phyloP scores from a whole-genome alignment of 23 red algal species.

The Agarophyton chilense region DNA sequence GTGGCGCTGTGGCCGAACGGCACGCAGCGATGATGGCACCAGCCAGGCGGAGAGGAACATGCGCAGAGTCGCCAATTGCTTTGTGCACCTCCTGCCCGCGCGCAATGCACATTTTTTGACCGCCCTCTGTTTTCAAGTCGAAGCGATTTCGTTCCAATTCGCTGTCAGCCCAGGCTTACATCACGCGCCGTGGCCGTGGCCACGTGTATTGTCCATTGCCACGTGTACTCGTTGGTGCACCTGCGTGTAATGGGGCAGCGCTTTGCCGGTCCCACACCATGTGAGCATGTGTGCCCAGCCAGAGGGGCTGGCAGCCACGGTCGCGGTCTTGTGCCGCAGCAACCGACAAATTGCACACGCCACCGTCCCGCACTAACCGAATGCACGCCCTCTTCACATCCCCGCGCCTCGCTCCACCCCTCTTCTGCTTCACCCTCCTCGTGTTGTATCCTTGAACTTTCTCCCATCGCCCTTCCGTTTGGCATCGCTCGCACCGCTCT shows the following conservation, averaged over 20 bases:
- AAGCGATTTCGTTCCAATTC: too few relatives aligned
- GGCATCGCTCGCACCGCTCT: too few relatives aligned
- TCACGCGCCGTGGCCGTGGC: background rate
- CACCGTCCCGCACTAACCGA: background rate
- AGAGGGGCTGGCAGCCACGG: background rate
- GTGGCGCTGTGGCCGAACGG: background rate
- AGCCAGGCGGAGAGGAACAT: background rate
- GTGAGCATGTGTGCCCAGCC: background rate
- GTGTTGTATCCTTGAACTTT: background rate
- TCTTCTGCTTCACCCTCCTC: background rate
- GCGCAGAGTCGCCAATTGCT: background rate
- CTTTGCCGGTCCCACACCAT: background rate
- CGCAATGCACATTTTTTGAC: background rate
- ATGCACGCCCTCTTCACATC: background rate
- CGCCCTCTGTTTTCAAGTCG: too few relatives aligned
- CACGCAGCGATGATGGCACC: background rate
- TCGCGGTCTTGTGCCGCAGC: background rate
- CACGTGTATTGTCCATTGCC: background rate
- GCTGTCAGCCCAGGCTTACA: background rate
- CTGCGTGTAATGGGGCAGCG: background rate
- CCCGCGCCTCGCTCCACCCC: background rate
- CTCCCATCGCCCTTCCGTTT: background rate
- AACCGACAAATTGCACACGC: constrained; percentile 3
- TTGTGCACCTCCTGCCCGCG: constrained; percentile 11
- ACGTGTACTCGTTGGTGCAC: background rate